Conservation (phyloP, 129 eudicot species). For the Calendula officinalis region DNA sequence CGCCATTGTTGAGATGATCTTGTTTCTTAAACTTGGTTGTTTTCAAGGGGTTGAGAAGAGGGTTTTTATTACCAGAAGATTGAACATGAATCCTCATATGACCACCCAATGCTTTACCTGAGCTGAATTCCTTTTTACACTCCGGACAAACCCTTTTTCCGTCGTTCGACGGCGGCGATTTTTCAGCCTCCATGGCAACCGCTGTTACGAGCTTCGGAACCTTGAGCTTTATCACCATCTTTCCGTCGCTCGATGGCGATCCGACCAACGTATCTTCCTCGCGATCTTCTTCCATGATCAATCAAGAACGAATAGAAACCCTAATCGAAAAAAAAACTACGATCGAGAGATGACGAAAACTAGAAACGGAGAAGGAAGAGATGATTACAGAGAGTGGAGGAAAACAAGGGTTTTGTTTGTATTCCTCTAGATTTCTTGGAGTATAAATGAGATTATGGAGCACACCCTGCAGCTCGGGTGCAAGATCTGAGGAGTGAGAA, state of each 20-base stretch:
- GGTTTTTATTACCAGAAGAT: conserved; percentile 17
- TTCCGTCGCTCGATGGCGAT: conserved; percentile 22
- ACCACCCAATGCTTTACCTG: conserved; percentile 72
- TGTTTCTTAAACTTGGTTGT: conserved; percentile 6
- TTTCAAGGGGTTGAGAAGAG: conserved; percentile 14
- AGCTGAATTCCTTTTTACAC: conserved; percentile 56
- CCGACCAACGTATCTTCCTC: conserved; percentile 1
- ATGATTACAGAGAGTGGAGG: not conserved
- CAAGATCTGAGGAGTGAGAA: conserved; percentile 6
- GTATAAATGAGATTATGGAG: not conserved
- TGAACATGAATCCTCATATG: conserved; percentile 67
- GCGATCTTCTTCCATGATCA: conserved; percentile 24
- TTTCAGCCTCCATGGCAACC: conserved; percentile 4
- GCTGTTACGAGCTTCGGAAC: conserved; percentile 22
- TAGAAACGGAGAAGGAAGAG: too few species aligned
- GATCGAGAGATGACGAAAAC: too few species aligned
- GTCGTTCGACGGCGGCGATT: not conserved
- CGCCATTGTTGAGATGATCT: not conserved
- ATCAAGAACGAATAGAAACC: conserved; percentile 11
- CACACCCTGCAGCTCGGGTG: conserved; percentile 14
- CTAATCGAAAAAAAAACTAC: not conserved
- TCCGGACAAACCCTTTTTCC: conserved; percentile 40
- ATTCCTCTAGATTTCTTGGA: not conserved
- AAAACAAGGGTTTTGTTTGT: not conserved
- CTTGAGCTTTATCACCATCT: conserved; percentile 42